A percentile compares a stretch with the other conserved stretches of the same genome.
Evolutionary conservation across 164 flowering plant genomes (phyloP).

Genomic region (Warburgia ugandensis): DNA sequence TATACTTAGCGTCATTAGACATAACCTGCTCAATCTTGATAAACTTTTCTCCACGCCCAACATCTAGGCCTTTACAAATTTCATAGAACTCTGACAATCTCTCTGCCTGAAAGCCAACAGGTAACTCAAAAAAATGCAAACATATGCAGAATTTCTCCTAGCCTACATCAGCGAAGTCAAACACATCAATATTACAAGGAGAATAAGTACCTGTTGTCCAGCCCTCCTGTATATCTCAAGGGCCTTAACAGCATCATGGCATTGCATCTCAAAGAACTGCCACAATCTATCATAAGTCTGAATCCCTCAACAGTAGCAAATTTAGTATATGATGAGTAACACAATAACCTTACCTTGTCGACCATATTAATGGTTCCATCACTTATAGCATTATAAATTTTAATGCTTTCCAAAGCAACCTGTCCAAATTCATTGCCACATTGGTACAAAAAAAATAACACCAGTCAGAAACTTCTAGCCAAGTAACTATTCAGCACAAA

Average conservation of each 20-base stretch:
- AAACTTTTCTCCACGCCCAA: conserved; percentile 88
- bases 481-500: background rate
- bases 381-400: conserved; percentile 78
- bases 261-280: conserved; percentile 99
- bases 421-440: conserved; percentile 13
- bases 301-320: background rate
- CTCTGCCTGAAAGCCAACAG: conserved; percentile 52
- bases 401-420: conserved; percentile 93
- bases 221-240: conserved; percentile 82
- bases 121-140: background rate
- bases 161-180: background rate
- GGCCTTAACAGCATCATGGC: conserved; percentile 75
- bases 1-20: background rate
- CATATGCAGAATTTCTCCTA: background rate
- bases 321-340: background rate
- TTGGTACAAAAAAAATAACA: background rate
- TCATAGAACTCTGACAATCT: conserved; percentile 90
- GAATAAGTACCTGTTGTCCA: conserved; percentile 63
- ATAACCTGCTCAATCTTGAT: conserved; percentile 92
- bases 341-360: conserved; percentile 68
- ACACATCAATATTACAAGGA: background rate
- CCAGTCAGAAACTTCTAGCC: background rate
- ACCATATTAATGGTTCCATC: conserved; percentile 85
- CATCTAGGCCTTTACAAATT: conserved; percentile 77
- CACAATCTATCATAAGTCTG: conserved; percentile 2